These are phyloP conservation scores for Camellia japonica DNA, from an alignment of 148 eudicot species.

Conservation along the genomic window DNA sequence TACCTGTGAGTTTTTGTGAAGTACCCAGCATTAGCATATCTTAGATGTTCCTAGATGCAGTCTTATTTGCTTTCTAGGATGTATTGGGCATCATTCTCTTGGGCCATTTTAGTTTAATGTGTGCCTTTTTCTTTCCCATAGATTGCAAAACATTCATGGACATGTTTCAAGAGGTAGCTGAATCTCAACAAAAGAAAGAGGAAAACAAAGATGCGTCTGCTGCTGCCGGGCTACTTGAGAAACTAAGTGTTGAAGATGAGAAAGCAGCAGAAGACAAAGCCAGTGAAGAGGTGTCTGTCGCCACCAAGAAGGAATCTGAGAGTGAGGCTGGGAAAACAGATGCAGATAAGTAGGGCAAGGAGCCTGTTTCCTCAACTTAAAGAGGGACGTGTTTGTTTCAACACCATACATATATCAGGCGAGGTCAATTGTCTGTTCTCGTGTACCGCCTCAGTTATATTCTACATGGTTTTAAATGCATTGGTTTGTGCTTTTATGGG, in stretches of 20 bases:
- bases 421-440: slow-evolving; percentile 4
- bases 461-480: neutral
- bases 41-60: neutral
- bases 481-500: slow-evolving; percentile 8
- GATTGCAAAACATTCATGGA: slow-evolving; percentile 80
- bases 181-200: slow-evolving; percentile 51
- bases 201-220: slow-evolving; percentile 56
- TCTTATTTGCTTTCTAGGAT: neutral
- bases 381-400: neutral
- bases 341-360: slow-evolving; percentile 36
- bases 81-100: neutral
- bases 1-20: neutral
- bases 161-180: slow-evolving; percentile 67
- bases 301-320: slow-evolving; percentile 28
- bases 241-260: slow-evolving; percentile 57
- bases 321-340: slow-evolving; percentile 24
- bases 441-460: neutral
- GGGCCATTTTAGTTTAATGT: neutral
- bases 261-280: slow-evolving; percentile 38
- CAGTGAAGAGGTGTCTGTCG: slow-evolving; percentile 25
- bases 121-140: slow-evolving; percentile 14
- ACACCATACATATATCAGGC: neutral
- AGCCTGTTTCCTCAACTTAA: slow-evolving; percentile 35
- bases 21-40: neutral
- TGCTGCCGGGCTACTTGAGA: slow-evolving; percentile 67